phyloP scores from a whole-genome alignment of 1,284 basidiomycete genomes.

The Cystobasidiaceae sp. region DNA sequence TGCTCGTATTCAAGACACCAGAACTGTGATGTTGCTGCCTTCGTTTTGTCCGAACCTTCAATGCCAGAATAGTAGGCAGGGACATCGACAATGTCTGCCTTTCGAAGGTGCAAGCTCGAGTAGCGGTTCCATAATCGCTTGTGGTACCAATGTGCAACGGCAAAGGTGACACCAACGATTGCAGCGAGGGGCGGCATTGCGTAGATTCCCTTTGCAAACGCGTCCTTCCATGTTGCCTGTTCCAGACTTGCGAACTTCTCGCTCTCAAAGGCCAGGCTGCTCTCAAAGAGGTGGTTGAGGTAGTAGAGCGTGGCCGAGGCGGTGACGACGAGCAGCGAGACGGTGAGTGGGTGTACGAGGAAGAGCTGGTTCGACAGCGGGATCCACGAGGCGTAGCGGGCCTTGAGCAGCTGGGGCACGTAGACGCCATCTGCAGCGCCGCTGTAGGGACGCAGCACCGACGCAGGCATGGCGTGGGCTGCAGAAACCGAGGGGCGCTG shows the following conservation, averaged over 20 bases:
- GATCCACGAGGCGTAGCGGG: conserved; percentile 30
- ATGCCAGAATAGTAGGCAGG: conserved; percentile 5
- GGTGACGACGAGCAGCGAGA: conserved; percentile 10
- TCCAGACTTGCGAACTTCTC: neutral
- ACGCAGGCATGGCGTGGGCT: neutral
- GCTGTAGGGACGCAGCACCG: conserved; percentile 21
- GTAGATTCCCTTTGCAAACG: conserved; percentile 10
- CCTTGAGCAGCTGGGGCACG: conserved; percentile 15
- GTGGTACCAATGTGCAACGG: conserved; percentile 14
- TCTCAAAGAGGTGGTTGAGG: conserved; percentile 15
- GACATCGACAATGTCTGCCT: conserved; percentile 12
- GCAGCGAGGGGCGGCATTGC: conserved; percentile 2
- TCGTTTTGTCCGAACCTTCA: neutral
- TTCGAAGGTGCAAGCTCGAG: neutral
- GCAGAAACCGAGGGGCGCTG: neutral
- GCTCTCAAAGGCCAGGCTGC: neutral
- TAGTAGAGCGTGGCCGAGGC: neutral
- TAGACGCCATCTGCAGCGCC: neutral
- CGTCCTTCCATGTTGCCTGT: conserved; percentile 12
- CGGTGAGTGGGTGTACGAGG: neutral
- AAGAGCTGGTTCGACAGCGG: conserved; percentile 30
- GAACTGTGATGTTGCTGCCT: conserved; percentile 3
- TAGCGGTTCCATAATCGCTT: neutral
- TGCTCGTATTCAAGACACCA: conserved; percentile 22
- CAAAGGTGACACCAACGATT: conserved; percentile 9